Evolutionary conservation across 73 alveolate genomes (phyloP), one percentile per base, ranked within the genome.

Genomic region (Stentor roeselii): DNA sequence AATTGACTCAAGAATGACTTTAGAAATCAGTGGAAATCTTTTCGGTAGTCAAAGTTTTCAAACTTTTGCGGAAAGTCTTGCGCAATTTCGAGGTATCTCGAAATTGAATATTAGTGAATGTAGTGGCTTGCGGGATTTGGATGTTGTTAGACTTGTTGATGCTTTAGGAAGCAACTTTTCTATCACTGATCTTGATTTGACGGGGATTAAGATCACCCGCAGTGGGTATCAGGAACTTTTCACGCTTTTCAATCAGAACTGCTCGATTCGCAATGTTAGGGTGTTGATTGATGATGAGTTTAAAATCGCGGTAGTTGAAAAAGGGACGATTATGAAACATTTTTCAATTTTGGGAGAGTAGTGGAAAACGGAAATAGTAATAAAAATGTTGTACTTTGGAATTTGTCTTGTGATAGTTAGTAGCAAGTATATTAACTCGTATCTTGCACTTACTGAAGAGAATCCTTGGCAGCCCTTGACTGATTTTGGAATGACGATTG

Each of bases 91-190:
- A 21, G 80, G 80, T 0, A 21, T 67, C 27, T 27, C 15, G 41
- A 11, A 21, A 21, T 34, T 67, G 37, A 34, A 21, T 1, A 67
- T 67, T 67, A 27, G 42, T 67, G 14, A 67, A 1, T 30, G 41
- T 2, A 67, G 14, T 21, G 41, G 41, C 1, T 21, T 67, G 41
- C 27, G n/a, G 27, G 80, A 21, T 67, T n/a, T 27, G 34, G 80
- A 67, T 30, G 34, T 67, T 21, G 34, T 67, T 30, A 27, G 37
- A 1, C 41, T 67, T 67, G 80, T 40, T 21, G 50, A 67, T 15
- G n/a, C 80, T 67, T n/a, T 67, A 30, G 37, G 80, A 30, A 67
- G 80, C 80, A 67, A 67, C 2, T 67, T 67, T 30, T 67, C 80
- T 21, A 1, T 67, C 27, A n/a, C 37, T 1, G 21, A n/a, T n/a